Base-by-base conservation (phyloP, 768 basidiomycete species). In the Suillus weaverae region DNA sequence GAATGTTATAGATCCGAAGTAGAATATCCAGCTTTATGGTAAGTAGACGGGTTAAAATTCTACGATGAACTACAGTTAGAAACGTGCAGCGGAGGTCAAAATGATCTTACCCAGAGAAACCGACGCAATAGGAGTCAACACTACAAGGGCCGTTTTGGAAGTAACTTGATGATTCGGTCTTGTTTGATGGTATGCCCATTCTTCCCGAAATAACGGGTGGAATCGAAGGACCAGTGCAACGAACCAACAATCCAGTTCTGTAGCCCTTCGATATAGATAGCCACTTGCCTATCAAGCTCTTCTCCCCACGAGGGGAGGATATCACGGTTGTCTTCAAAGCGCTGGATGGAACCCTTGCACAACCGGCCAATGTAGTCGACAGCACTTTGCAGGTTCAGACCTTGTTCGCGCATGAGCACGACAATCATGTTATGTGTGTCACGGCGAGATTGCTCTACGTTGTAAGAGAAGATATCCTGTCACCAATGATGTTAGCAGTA, bases 381-480 rank as follows among this genome's bases (percentile, higher is more conserved):
- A 4, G 90, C 89, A 39, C 80, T 77, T 66, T 91, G 89, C 10
- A 91, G 76, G 41, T 78, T 79, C 57, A 87, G 78, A 4, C 81
- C 83, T 60, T 86, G 83, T 65, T 86, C 79, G 51, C 80, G 76
- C 87, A 89, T 90, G 67, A 90, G 81, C 60, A 91, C 86, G n/a
- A 81, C 78, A 62, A 92, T 82, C 83, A 91, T 88, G 72, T 92
- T 91, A 73, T 89, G 86, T 20, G 85, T 86, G 66, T 89, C 87
- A 11, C 83, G 84, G 16, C 86, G 83, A 3, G 89, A 84, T 73
- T 91, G 90, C 70, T 91, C 90, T 51, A 86, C 84, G 65, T 91
- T 90, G 74, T 89, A 92, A 1, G 89, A 91, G 71, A 89, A 88
- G 41, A 91, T 87, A 67, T 91, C 90, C 89, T 90, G 2, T 5